Conservation (phyloP, 2,329 filamentous ascomycete genomes). For the Chaetomium sp. region DNA sequence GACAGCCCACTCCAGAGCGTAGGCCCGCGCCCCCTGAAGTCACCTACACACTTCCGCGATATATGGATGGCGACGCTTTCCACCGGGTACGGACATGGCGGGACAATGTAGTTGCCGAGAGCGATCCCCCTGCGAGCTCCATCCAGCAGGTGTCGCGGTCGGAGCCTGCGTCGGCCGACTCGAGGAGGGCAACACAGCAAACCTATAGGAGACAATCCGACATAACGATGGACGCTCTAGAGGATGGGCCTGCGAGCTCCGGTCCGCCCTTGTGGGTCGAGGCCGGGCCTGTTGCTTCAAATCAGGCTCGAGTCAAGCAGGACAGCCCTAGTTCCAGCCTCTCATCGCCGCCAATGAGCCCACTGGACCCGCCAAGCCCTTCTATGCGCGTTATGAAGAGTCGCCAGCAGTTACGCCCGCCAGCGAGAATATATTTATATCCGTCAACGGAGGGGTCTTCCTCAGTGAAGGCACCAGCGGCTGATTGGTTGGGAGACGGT, state of each 20-base stretch:
- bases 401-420: background rate
- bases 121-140: background rate
- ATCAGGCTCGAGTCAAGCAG: background rate
- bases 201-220: conserved; percentile 6
- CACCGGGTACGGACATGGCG: conserved; percentile 26
- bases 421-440: background rate
- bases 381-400: conserved; percentile 4
- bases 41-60: background rate
- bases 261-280: background rate
- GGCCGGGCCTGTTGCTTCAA: background rate
- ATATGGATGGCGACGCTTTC: conserved; percentile 24
- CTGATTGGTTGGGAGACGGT: background rate
- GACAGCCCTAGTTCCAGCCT: background rate
- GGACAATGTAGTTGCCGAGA: conserved; percentile 21
- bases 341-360: background rate
- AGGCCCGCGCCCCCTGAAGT: background rate
- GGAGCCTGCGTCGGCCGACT: conserved; percentile 16
- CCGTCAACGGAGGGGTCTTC: background rate
- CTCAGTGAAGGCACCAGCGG: background rate
- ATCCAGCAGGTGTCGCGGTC: background rate
- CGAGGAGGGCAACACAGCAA: conserved; percentile 21
- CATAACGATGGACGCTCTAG: background rate
- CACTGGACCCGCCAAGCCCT: background rate
- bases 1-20: conserved; percentile 1
- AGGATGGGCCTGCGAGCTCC: background rate